These are phyloP conservation scores for Cyclotella kingstonii DNA, from an alignment of 108 stramenopile genomes.

Conservation along the genomic window DNA sequence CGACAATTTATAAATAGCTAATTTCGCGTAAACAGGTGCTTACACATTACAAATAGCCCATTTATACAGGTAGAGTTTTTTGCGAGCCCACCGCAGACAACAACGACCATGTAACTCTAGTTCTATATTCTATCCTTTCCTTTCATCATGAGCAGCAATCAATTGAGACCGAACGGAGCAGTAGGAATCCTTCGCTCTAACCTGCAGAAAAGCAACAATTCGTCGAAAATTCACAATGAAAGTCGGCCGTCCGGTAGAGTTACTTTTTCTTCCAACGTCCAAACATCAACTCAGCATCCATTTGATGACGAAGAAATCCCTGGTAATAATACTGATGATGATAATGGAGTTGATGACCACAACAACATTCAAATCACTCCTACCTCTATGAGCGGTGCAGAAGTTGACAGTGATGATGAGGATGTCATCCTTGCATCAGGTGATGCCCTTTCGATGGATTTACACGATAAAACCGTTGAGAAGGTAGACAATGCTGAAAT, in stretches of 20 bases:
- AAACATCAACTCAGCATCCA: conserved; percentile 4
- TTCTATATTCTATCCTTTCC: too few relatives aligned
- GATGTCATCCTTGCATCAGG: conserved; percentile 44
- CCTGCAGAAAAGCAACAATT: conserved; percentile 1
- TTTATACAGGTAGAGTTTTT: too few relatives aligned
- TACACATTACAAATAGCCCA: too few relatives aligned
- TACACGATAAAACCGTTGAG: not conserved
- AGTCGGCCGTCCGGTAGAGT: not conserved
- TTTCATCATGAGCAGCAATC: conserved; percentile 12
- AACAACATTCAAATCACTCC: not conserved
- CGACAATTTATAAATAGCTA: too few relatives aligned
- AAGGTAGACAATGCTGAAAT: conserved; percentile 12
- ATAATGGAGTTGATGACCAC: conserved; percentile 5
- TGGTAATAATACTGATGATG: conserved; percentile 16
- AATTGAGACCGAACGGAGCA: conserved; percentile 9
- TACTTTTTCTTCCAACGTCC: conserved; percentile 18
- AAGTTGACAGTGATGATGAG: conserved; percentile 46
- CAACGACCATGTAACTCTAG: not conserved
- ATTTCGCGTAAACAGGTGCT: too few relatives aligned
- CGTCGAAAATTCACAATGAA: not conserved
- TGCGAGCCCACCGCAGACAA: not conserved
- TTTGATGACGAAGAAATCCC: conserved; percentile 3
- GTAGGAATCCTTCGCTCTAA: conserved; percentile 20
- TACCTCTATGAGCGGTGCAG: not conserved
- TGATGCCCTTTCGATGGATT: conserved; percentile 16